Conservation (phyloP, 2,329 filamentous ascomycete species). For the Aspergillus sp. region DNA sequence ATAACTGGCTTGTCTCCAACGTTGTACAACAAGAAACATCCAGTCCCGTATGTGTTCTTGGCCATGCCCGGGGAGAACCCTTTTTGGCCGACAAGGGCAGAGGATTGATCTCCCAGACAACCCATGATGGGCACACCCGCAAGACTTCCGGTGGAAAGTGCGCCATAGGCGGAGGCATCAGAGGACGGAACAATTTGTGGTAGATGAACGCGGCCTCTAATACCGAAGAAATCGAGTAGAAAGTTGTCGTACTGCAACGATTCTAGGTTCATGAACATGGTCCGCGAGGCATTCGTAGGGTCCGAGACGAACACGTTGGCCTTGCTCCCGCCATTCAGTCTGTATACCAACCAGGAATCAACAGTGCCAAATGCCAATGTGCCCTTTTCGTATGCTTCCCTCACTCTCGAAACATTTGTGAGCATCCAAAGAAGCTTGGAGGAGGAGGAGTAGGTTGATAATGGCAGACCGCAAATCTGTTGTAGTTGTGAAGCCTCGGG, state of each 20-base stretch:
- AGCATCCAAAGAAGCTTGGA: conserved; percentile 85
- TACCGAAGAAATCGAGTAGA: conserved; percentile 77
- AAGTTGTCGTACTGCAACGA: conserved; percentile 77
- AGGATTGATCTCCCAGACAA: conserved; percentile 83
- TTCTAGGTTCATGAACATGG: conserved; percentile 90
- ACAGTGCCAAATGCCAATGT: conserved; percentile 83
- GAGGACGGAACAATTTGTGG: conserved; percentile 83
- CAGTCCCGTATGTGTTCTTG: conserved; percentile 90
- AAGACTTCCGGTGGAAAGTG: conserved; percentile 65
- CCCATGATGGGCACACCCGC: conserved; percentile 74
- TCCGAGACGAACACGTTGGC: conserved; percentile 80
- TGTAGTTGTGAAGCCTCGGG: conserved; percentile 69
- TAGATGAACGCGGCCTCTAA: conserved; percentile 73
- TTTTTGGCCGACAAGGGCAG: conserved; percentile 82
- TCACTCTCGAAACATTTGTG: conserved; percentile 70
- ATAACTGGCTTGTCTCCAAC: conserved; percentile 83
- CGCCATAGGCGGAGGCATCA: conserved; percentile 71
- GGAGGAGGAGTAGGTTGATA: conserved; percentile 86
- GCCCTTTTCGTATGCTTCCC: conserved; percentile 73
- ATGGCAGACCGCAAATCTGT: conserved; percentile 74
- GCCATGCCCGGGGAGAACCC: conserved; percentile 81
- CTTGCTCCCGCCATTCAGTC: conserved; percentile 70
- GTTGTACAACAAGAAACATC: conserved; percentile 88
- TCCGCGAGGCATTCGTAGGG: conserved; percentile 82
- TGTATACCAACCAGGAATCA: conserved; percentile 85